Base-by-base conservation (phyloP, 139 green algal genomes). In the Dunaliella sp. region DNA sequence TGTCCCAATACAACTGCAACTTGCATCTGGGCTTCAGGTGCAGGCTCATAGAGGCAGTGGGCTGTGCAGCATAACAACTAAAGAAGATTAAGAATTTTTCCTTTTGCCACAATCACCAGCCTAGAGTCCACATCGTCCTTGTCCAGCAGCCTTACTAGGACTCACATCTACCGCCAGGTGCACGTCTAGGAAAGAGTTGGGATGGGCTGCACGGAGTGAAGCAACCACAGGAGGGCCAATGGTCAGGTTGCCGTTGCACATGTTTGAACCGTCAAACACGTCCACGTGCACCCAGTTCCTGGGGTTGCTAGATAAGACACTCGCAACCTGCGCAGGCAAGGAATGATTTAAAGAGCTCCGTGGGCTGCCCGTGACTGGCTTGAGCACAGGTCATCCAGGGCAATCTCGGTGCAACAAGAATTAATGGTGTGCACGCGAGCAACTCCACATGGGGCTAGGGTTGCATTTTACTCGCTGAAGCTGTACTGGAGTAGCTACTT, bases 211-310 rank as follows among this genome's bases (percentile, higher is more conserved):
- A 90, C 89, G 80, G 28, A 96, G 86, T 36, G 83, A 85, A 25
- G 90, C 87, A 78, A 94, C 87, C 30, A 96, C 91, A 0, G 93
- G 92, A 28, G 91, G 88, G 2, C 94, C 94, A 22, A 97, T 89
- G 16, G 93, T 97, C 33, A 95, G 90, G 88, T 97, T 96, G 81
- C 38, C 81, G 76, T 84, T 77, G 12, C 7, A 36, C 7, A 77
- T n/a, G 75, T 38, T 79, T 1, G 31, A 75, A 73, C 85, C 85
- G 78, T 88, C 88, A 80, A 88, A 88, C 58, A 87, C 76, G 72
- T 85, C 85, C 36, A 88, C 38, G 57, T 88, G 86, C 28, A 88
- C 28, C 83, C 72, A 82, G 48, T 3, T 37, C 3, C 32, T 65
- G 7, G 16, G 48, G 48, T 65, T 65, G 48, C 16, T 65, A 16